A percentile compares a stretch with the other conserved stretches of the same genome.
These are phyloP conservation scores for Juncus inflexus DNA, from an alignment of 176 grass and related monocot genomes.

Conservation along the genomic window DNA sequence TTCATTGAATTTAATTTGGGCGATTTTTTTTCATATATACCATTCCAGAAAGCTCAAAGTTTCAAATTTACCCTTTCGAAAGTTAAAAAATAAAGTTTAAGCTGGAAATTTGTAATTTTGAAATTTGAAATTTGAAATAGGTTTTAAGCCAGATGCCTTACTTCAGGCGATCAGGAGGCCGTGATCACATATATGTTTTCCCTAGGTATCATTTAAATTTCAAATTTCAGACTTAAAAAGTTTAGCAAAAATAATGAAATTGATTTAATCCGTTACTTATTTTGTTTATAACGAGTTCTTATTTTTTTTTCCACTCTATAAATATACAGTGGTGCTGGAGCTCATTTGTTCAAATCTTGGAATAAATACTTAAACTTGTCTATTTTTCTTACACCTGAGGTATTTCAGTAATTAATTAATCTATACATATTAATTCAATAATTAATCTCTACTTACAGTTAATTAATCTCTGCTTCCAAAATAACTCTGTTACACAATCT, in stretches of 20 bases:
- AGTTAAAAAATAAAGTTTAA: too few species aligned
- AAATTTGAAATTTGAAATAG: conserved; percentile 26
- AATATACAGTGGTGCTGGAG: conserved; percentile 77
- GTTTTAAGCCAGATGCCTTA: conserved; percentile 93
- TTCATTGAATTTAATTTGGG: neutral
- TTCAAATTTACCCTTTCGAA: too few species aligned
- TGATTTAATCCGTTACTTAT: neutral
- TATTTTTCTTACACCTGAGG: conserved; percentile 97
- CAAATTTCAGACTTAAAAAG: neutral
- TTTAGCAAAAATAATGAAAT: neutral
- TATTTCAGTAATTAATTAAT: conserved; percentile 14
- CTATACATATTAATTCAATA: too few species aligned
- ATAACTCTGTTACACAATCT: too few species aligned
- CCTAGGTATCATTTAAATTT: conserved; percentile 59
- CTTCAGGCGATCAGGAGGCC: conserved; percentile 80
- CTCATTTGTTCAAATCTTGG: conserved; percentile 85
- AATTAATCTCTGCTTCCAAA: too few species aligned
- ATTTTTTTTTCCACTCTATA: neutral
- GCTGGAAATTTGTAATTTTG: too few species aligned
- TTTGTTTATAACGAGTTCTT: conserved; percentile 1
- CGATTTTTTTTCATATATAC: neutral
- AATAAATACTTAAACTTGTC: conserved; percentile 79
- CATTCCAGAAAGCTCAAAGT: neutral
- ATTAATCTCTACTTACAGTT: too few species aligned
- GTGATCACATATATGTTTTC: conserved; percentile 94